Conservation (phyloP, 2,329 filamentous ascomycete genomes). For the Coleophoma eucalyptorum region DNA sequence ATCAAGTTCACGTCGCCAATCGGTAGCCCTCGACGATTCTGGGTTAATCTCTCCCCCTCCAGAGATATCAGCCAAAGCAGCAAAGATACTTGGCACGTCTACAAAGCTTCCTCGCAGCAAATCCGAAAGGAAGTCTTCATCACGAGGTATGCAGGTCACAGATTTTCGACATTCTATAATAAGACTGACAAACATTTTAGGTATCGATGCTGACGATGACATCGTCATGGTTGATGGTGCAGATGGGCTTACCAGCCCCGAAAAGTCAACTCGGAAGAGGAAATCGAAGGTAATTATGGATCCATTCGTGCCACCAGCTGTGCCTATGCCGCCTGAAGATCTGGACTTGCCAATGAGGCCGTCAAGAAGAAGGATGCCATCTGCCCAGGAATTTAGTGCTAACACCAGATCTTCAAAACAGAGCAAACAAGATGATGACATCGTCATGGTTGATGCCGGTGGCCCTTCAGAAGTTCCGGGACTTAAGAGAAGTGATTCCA, state of each 20-base stretch:
- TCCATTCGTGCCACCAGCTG: constrained; percentile 22
- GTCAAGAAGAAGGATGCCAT: constrained; percentile 15
- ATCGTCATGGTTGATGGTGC: constrained; percentile 39
- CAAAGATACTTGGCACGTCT: constrained; percentile 65
- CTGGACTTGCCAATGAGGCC: constrained; percentile 21
- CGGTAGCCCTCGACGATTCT: constrained; percentile 57
- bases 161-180: not conserved
- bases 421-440: constrained; percentile 60
- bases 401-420: constrained; percentile 51
- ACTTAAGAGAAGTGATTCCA: constrained; percentile 58
- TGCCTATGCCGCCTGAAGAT: constrained; percentile 25
- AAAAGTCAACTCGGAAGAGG: constrained; percentile 39
- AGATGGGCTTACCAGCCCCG: constrained; percentile 38
- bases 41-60: constrained; percentile 68
- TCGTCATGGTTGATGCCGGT: constrained; percentile 51
- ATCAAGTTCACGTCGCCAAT: constrained; percentile 62
- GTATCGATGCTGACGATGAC: constrained; percentile 42
- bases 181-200: constrained; percentile 16
- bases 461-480: constrained; percentile 35
- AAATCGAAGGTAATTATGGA: constrained; percentile 37
- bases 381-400: constrained; percentile 26
- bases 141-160: constrained; percentile 28
- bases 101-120: constrained; percentile 43
- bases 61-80: constrained; percentile 70
- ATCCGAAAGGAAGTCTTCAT: constrained; percentile 43